Percentiles rank a stretch among this genome's conserved stretches.
phyloP scores from a whole-genome alignment of 768 basidiomycete genomes.

The Boletellus sp. region DNA sequence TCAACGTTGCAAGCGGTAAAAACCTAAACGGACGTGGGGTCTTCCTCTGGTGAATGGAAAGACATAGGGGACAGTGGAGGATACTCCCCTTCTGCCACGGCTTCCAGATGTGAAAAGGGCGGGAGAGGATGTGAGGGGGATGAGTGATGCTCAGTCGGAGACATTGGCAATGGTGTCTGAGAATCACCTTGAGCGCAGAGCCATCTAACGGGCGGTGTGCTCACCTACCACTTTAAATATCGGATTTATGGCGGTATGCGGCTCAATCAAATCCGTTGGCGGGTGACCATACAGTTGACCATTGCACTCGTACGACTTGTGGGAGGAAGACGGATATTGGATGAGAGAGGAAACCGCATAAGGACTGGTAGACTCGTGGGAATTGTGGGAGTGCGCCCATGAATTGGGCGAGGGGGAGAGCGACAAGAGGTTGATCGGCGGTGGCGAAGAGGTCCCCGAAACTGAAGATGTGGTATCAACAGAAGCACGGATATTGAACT shows the following conservation, averaged over 20 bases:
- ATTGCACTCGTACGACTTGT: conserved; percentile 49
- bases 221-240: conserved; percentile 87
- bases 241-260: conserved; percentile 74
- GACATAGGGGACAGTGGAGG: conserved; percentile 76
- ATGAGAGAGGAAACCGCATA: conserved; percentile 36
- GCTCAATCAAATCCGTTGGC: conserved; percentile 55
- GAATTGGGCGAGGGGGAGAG: conserved; percentile 62
- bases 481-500: conserved; percentile 70
- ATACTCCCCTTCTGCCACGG: conserved; percentile 75
- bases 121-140: conserved; percentile 52
- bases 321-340: conserved; percentile 38
- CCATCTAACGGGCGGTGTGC: not conserved
- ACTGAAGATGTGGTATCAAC: conserved; percentile 56
- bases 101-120: conserved; percentile 79
- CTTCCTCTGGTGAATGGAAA: conserved; percentile 52
- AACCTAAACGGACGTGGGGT: conserved; percentile 20
- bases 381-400: conserved; percentile 48
- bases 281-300: conserved; percentile 52
- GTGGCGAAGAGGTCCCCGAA: conserved; percentile 67
- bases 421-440: conserved; percentile 71
- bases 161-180: conserved; percentile 53
- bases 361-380: conserved; percentile 38
- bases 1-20: conserved; percentile 19
- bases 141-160: conserved; percentile 36
- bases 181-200: conserved; percentile 6